phyloP scores from a whole-genome alignment of 371 early-diverging fungal genomes.

The Saksenaea vasiformis region DNA sequence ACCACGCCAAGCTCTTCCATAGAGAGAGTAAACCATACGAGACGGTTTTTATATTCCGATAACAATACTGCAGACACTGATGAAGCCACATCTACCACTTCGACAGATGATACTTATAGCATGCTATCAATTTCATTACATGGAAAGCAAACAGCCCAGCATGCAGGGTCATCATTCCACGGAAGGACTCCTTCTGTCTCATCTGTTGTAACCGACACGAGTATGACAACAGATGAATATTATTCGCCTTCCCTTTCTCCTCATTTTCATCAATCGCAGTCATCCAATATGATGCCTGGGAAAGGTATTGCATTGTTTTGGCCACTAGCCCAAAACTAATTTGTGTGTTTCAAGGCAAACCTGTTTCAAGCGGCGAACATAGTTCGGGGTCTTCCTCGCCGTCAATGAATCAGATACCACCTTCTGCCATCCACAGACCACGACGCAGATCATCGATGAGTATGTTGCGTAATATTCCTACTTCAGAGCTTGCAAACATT shows the following conservation, averaged over 20 bases:
- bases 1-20: constrained; percentile 1
- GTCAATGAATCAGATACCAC: neutral
- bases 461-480: constrained; percentile 32
- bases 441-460: constrained; percentile 34
- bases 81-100: neutral
- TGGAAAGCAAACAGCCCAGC: neutral
- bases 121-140: neutral
- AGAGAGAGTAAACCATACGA: neutral
- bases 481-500: constrained; percentile 29
- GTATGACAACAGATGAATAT: constrained; percentile 25
- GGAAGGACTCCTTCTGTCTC: constrained; percentile 31
- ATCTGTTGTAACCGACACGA: constrained; percentile 29
- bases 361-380: constrained; percentile 1
- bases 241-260: constrained; percentile 24
- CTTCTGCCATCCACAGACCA: neutral
- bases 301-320: constrained; percentile 7
- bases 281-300: constrained; percentile 1
- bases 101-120: neutral
- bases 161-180: constrained; percentile 15
- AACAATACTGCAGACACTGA: neutral
- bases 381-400: constrained; percentile 4
- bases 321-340: neutral
- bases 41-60: neutral
- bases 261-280: constrained; percentile 18
- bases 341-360: neutral